Conservation (phyloP, 306 rosid genomes). For the Lagenaria siceraria region DNA sequence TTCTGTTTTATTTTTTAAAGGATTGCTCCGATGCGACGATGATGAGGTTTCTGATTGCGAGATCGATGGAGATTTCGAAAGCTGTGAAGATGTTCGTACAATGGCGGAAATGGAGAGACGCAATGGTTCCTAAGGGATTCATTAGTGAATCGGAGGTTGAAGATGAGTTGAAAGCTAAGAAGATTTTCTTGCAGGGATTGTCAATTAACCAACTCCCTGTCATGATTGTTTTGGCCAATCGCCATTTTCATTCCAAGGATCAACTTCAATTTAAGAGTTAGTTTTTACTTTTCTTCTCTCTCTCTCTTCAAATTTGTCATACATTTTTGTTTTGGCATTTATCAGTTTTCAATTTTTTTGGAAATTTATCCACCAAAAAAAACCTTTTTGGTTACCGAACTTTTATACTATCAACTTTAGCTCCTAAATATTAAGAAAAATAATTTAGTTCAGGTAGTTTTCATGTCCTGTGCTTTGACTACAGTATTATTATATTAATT, state of each 20-base stretch:
- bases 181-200: constrained; percentile 61
- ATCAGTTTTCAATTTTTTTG: neutral
- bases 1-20: constrained; percentile 20
- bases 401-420: too few relatives aligned
- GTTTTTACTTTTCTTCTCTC: neutral
- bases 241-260: constrained; percentile 66
- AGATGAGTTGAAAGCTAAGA: constrained; percentile 52
- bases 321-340: neutral
- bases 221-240: constrained; percentile 34
- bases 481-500: too few relatives aligned
- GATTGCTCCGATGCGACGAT: constrained; percentile 47
- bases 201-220: constrained; percentile 35
- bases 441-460: too few relatives aligned
- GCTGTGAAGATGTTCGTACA: constrained; percentile 77
- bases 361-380: too few relatives aligned
- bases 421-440: too few relatives aligned
- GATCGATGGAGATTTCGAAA: constrained; percentile 65
- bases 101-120: constrained; percentile 72
- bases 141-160: constrained; percentile 47
- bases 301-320: neutral
- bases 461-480: too few relatives aligned
- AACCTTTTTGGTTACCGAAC: too few relatives aligned
- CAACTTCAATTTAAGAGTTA: constrained; percentile 80
- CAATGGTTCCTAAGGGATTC: constrained; percentile 59
- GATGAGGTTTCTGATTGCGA: constrained; percentile 75